Base-by-base conservation (phyloP, 208 protist genomes). In the Strigomonas oncopelti region DNA sequence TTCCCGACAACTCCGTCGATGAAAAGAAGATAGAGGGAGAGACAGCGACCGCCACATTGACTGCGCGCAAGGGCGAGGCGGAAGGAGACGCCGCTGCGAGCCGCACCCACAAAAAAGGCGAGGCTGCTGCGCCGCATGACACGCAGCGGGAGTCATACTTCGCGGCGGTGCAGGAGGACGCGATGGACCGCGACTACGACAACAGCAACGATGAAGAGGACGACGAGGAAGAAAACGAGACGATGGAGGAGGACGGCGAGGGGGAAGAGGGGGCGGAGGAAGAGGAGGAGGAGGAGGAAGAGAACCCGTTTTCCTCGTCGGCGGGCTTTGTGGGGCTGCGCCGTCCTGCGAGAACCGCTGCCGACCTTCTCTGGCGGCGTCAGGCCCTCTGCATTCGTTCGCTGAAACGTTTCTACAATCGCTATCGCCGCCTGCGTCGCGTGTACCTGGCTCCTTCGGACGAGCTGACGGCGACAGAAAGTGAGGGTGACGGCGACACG, bases 171-270 rank as follows among this genome's bases (percentile, higher is more conserved):
- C 45, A 52, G 20, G 20, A 14, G 45, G 20, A 52, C 56, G 56
- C 14, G 22, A 53, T 14, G 31, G 60, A 65, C 18, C 11, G 13
- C 16, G 8, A 29, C 11, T 14, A 18, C 4, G 25, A 38, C 14
- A 27, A 31, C 14, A 22, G 31, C 14, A 42, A 14, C n/a, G 9
- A 20, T 48, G 8, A 8, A 7, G 52, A 11, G 20, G 60, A 53
- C 34, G 60, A 65, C 38, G 60, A 51, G 18, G 60, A 65, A 7
- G 60, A 65, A 24, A 34, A 65, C 60, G 60, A 51, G 20, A 25
- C 16, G 9, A 22, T 7, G 11, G 29, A 11, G 28, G 42, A 25
- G 31, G 11, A 27, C 18, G 29, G 28, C 13, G 32, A 65, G 24
- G 42, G 9, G 32, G 60, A 65, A 24, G 34, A 65, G 22, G 34